Percentiles rank a stretch among this genome's conserved stretches.
phyloP scores from a whole-genome alignment of 352 stramenopile species.

The Phytophthora hibernalis region DNA sequence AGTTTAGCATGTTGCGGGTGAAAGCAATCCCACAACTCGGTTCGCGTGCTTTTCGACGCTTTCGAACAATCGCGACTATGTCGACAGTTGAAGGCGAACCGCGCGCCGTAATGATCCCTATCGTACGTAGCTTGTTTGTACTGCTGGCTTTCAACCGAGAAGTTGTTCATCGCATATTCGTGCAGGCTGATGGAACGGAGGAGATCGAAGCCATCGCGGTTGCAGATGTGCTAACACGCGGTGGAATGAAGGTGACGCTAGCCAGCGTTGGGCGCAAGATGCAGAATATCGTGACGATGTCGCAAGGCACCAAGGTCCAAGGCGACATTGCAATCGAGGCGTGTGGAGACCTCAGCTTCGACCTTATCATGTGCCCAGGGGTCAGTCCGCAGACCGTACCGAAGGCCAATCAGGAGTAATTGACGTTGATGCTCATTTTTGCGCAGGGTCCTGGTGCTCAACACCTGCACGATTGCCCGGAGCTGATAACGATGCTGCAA shows the following conservation, averaged over 20 bases:
- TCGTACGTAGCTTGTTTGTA: constrained; percentile 18
- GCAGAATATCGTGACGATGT: constrained; percentile 74
- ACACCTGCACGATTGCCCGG: constrained; percentile 61
- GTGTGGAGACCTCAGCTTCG: constrained; percentile 57
- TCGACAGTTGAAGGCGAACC: constrained; percentile 25
- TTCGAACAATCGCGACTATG: constrained; percentile 14
- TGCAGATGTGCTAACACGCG: constrained; percentile 70
- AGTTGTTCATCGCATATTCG: background rate
- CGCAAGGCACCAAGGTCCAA: constrained; percentile 68
- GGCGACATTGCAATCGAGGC: constrained; percentile 66
- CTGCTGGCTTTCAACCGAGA: background rate
- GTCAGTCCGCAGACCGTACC: constrained; percentile 26
- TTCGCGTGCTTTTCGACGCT: constrained; percentile 1
- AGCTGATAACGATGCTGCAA: constrained; percentile 59
- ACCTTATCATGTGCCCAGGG: constrained; percentile 74
- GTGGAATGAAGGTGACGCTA: constrained; percentile 68
- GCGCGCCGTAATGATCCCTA: constrained; percentile 16
- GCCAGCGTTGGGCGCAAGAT: constrained; percentile 58
- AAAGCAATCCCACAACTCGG: too few relatives aligned
- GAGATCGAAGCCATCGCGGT: constrained; percentile 79
- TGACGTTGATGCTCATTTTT: background rate
- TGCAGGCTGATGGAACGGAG: constrained; percentile 75
- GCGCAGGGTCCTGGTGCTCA: constrained; percentile 64
- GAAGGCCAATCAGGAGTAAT: background rate
- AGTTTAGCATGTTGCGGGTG: too few relatives aligned